Conservation (phyloP, 805 yeast species). For the Kuraishia piskuri region DNA sequence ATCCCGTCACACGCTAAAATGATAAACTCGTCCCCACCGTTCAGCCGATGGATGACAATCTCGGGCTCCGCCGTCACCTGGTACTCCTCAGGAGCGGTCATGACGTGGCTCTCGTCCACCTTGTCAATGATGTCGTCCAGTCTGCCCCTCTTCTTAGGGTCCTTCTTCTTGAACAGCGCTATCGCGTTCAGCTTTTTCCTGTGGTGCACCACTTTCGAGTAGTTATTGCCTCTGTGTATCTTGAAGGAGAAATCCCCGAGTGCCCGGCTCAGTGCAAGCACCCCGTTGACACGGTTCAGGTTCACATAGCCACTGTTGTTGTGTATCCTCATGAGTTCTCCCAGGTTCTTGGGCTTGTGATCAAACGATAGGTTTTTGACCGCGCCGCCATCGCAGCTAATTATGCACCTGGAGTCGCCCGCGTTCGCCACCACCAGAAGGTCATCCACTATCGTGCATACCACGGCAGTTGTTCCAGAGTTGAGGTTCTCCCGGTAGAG, state of each 20-base stretch:
- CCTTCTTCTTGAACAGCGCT: constrained; percentile 9
- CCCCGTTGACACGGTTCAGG: constrained; percentile 53
- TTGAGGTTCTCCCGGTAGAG: constrained; percentile 29
- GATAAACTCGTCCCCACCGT: constrained; percentile 51
- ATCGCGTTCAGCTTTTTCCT: background rate
- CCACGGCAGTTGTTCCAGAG: constrained; percentile 47
- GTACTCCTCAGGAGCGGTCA: constrained; percentile 56
- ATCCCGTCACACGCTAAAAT: constrained; percentile 79
- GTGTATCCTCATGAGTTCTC: constrained; percentile 48
- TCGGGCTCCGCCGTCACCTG: constrained; percentile 80
- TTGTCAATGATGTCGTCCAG: background rate
- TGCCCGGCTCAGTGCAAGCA: constrained; percentile 48
- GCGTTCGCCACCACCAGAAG: constrained; percentile 53
- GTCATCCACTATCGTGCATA: constrained; percentile 34
- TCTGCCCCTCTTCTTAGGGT: constrained; percentile 18
- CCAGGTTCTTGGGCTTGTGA: constrained; percentile 51
- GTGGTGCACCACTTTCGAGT: constrained; percentile 12
- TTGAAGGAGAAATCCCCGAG: constrained; percentile 62
- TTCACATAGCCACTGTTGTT: constrained; percentile 54
- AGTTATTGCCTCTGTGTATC: constrained; percentile 18
- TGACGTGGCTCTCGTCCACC: constrained; percentile 1
- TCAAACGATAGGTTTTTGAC: constrained; percentile 60
- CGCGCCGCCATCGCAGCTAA: constrained; percentile 39
- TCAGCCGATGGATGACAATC: constrained; percentile 43
- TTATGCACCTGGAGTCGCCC: constrained; percentile 68